Evolutionary conservation across 2,329 filamentous ascomycete genomes (phyloP).

Genomic region (Penicillium occitanis): DNA sequence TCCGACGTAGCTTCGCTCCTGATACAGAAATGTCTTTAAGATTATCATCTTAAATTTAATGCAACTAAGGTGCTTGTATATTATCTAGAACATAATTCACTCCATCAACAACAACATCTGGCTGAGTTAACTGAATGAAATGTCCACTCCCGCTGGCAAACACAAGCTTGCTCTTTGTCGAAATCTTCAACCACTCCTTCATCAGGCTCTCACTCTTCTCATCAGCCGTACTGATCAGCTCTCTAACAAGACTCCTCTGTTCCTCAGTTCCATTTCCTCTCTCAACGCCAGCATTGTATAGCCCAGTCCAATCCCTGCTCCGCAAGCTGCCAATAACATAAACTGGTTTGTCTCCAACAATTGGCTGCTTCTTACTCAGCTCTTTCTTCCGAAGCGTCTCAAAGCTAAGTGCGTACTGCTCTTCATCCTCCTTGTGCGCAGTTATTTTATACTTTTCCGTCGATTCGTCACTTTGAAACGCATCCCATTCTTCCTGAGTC

Average conservation of each 20-base stretch:
- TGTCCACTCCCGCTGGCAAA: constrained; percentile 38
- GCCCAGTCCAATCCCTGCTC: constrained; percentile 31
- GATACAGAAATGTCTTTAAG: background rate
- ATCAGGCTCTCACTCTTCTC: constrained; percentile 32
- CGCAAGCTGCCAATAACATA: constrained; percentile 30
- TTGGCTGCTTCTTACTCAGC: constrained; percentile 28
- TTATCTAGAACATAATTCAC: constrained; percentile 35
- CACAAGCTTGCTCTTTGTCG: constrained; percentile 31
- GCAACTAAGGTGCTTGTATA: background rate
- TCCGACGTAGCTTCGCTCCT: background rate
- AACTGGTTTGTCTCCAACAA: constrained; percentile 29
- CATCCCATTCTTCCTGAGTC: constrained; percentile 21
- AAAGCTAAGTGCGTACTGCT: constrained; percentile 26
- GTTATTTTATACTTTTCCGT: constrained; percentile 23
- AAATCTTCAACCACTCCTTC: constrained; percentile 31
- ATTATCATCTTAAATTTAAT: background rate
- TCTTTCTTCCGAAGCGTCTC: constrained; percentile 32
- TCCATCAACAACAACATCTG: constrained; percentile 36
- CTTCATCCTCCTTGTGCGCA: constrained; percentile 14
- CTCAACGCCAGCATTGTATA: constrained; percentile 35
- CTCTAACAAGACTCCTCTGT: constrained; percentile 30
- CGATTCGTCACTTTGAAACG: constrained; percentile 22
- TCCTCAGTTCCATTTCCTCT: constrained; percentile 37
- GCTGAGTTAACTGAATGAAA: constrained; percentile 38
- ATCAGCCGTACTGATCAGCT: constrained; percentile 31